Conservation (phyloP, 352 stramenopile genomes). For the Halophytophthora polymorphica region DNA sequence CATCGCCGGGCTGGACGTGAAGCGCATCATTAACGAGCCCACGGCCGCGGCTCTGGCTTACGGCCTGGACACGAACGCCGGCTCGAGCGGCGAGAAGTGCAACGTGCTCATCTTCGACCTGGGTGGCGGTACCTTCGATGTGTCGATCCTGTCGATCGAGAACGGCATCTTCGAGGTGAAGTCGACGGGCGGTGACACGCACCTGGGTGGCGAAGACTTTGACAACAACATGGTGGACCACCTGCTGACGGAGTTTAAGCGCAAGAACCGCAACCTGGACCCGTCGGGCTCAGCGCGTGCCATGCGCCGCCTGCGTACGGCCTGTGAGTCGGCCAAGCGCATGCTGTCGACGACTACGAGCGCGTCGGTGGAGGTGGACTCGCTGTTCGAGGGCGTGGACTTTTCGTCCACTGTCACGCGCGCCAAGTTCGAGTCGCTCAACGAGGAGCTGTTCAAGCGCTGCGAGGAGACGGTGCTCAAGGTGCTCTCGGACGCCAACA, state of each 20-base stretch:
- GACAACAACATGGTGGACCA: conserved; percentile 96
- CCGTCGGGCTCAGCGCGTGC: conserved; percentile 88
- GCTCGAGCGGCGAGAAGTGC: conserved; percentile 66
- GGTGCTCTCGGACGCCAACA: conserved; percentile 61
- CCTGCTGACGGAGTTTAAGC: conserved; percentile 94
- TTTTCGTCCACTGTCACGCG: conserved; percentile 93
- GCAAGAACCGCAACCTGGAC: conserved; percentile 89
- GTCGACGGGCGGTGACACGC: conserved; percentile 93
- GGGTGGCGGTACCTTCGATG: conserved; percentile 94
- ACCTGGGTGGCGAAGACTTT: conserved; percentile 94
- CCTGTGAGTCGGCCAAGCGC: conserved; percentile 97
- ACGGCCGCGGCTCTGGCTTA: conserved; percentile 95
- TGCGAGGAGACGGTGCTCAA: conserved; percentile 81
- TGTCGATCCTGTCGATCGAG: conserved; percentile 94
- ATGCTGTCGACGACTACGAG: conserved; percentile 93
- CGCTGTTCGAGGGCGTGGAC: conserved; percentile 93
- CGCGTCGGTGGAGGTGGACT: conserved; percentile 94
- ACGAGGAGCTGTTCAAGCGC: conserved; percentile 78
- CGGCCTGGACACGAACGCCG: conserved; percentile 91
- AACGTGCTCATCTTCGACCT: conserved; percentile 98
- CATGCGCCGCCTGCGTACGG: conserved; percentile 94
- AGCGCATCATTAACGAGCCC: conserved; percentile 95
- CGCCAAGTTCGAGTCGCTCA: conserved; percentile 91
- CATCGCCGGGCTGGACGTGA: conserved; percentile 65
- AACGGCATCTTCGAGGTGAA: conserved; percentile 98